Conservation (phyloP, 169 alveolate species). For the Plasmodium blacklocki region DNA sequence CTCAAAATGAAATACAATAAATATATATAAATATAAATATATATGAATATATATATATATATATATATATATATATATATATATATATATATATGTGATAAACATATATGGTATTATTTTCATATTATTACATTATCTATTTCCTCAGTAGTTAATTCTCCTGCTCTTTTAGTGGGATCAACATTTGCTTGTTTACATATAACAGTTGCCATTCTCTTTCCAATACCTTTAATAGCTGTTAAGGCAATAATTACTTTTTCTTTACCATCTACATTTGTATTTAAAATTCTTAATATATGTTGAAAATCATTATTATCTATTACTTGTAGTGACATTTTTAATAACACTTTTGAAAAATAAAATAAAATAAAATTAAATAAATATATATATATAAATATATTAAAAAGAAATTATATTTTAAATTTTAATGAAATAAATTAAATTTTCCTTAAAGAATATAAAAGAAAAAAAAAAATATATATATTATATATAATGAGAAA, state of each 20-base stretch:
- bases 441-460: too few species aligned
- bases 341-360: background rate
- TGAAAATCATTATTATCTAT: constrained; percentile 94
- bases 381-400: background rate
- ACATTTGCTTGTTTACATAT: constrained; percentile 98
- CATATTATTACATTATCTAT: constrained; percentile 87
- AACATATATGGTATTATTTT: background rate
- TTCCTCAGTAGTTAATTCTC: constrained; percentile 97
- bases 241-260: constrained; percentile 97
- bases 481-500: too few species aligned
- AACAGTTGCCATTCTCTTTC: constrained; percentile 97
- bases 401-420: too few species aligned
- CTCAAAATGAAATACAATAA: too few species aligned
- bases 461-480: too few species aligned
- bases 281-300: constrained; percentile 98
- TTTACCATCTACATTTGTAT: constrained; percentile 99
- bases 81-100: background rate
- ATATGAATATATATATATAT: background rate
- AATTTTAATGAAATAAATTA: too few species aligned
- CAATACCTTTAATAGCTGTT: constrained; percentile 98
- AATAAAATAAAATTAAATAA: background rate
- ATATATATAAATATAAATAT: background rate
- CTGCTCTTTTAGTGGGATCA: constrained; percentile 98
- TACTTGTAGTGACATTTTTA: constrained; percentile 83
- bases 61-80: background rate